Evolutionary conservation across 768 basidiomycete species (phyloP).

Genomic region (Trichaptum fuscoviolaceum): DNA sequence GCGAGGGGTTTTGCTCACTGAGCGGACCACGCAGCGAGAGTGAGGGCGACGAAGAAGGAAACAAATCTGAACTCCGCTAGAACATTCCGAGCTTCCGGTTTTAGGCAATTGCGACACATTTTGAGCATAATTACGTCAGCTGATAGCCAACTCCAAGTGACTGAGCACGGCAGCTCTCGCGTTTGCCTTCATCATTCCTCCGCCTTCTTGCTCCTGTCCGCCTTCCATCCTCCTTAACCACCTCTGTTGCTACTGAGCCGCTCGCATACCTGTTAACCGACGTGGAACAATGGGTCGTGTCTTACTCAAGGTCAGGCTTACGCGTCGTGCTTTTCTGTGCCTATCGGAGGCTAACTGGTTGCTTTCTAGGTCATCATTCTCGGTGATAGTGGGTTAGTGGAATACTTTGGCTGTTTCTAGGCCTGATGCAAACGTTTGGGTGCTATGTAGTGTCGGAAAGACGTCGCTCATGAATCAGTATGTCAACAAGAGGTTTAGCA

Average conservation of each 20-base stretch:
- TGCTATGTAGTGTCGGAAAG: slow-evolving; percentile 78
- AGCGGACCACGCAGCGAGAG: neutral
- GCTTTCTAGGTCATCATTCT: slow-evolving; percentile 82
- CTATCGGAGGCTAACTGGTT: neutral
- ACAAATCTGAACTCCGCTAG: neutral
- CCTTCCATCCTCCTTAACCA: neutral
- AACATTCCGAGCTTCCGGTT: neutral
- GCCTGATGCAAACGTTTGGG: neutral
- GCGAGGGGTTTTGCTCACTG: slow-evolving; percentile 3
- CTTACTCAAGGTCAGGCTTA: slow-evolving; percentile 63
- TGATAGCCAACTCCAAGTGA: neutral
- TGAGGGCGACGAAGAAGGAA: slow-evolving; percentile 1
- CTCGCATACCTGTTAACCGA: slow-evolving; percentile 17
- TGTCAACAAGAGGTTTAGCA: slow-evolving; percentile 99
- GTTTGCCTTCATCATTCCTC: neutral
- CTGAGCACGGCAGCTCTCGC: neutral
- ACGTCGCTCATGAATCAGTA: slow-evolving; percentile 99
- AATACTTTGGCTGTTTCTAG: neutral
- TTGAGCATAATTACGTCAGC: neutral
- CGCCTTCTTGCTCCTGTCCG: neutral
- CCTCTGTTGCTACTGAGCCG: neutral
- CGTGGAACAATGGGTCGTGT: slow-evolving; percentile 67
- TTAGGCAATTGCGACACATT: neutral
- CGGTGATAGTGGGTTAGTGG: slow-evolving; percentile 88
- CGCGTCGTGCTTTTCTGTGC: neutral